These are phyloP conservation scores for Fusarium tuaranense DNA, from an alignment of 2,329 filamentous ascomycete genomes.

Conservation along the genomic window DNA sequence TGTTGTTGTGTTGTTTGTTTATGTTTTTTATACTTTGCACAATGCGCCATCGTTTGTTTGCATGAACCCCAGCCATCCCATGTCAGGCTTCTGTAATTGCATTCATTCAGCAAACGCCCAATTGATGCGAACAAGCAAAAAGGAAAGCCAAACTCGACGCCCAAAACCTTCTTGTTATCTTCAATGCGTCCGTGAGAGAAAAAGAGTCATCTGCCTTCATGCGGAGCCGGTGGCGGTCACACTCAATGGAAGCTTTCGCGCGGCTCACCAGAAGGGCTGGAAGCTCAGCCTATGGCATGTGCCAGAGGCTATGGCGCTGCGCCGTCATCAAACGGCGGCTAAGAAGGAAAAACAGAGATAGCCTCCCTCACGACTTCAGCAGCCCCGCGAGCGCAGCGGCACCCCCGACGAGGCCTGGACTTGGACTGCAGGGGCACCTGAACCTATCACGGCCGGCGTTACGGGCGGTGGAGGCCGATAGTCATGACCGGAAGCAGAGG, in stretches of 20 bases:
- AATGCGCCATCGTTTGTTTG: constrained; percentile 1
- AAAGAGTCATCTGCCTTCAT: neutral
- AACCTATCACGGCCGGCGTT: constrained; percentile 25
- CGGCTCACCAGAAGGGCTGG: constrained; percentile 24
- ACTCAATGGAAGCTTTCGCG: constrained; percentile 14
- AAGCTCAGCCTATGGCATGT: constrained; percentile 27
- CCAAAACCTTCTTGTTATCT: neutral
- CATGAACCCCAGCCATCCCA: constrained; percentile 27
- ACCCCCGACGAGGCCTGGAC: neutral
- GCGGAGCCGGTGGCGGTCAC: constrained; percentile 8
- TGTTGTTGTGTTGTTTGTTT: constrained; percentile 13
- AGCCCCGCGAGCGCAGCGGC: too few relatives aligned
- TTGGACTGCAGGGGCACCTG: constrained; percentile 1
- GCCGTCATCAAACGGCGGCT: constrained; percentile 23
- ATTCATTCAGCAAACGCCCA: constrained; percentile 11
- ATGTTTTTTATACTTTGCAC: constrained; percentile 1
- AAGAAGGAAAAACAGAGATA: constrained; percentile 5
- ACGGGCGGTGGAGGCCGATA: constrained; percentile 8
- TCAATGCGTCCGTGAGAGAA: neutral
- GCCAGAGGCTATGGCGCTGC: constrained; percentile 10
- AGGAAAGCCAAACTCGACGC: constrained; percentile 12
- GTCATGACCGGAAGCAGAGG: constrained; percentile 2
- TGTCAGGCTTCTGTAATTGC: constrained; percentile 6
- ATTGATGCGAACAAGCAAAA: constrained; percentile 15
- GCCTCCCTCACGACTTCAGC: constrained; percentile 10